Percentiles rank a stretch among this genome's conserved stretches.
These are phyloP conservation scores for Candida sp. DNA, from an alignment of 1,139 yeast species.

Conservation along the genomic window DNA sequence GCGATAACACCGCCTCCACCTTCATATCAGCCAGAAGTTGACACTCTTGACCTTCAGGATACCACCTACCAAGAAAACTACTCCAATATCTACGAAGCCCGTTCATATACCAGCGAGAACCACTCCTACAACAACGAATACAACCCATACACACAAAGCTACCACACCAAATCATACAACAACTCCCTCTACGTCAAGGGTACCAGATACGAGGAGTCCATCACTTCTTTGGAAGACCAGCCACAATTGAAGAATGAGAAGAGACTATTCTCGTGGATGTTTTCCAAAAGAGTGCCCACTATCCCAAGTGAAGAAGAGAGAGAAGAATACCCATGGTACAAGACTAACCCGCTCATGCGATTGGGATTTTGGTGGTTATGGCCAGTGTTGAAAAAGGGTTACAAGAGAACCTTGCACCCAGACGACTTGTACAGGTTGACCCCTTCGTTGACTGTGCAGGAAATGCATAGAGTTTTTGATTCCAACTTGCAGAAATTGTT, in stretches of 20 bases:
- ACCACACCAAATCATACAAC: not conserved
- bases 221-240: conserved; percentile 11
- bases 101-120: not conserved
- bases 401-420: conserved; percentile 45
- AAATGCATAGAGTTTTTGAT: conserved; percentile 39
- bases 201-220: not conserved
- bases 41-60: not conserved
- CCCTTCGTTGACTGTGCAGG: conserved; percentile 42
- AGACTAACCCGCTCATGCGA: conserved; percentile 26
- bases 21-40: not conserved
- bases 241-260: conserved; percentile 27
- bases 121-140: not conserved
- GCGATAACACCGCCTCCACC: not conserved
- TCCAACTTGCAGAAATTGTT: conserved; percentile 26
- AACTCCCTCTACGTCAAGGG: not conserved
- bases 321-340: conserved; percentile 40
- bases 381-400: conserved; percentile 45
- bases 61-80: not conserved
- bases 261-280: conserved; percentile 35
- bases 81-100: not conserved
- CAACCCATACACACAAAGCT: not conserved
- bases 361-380: conserved; percentile 45
- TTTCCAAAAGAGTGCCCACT: conserved; percentile 40
- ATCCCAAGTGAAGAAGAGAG: conserved; percentile 41
- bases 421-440: conserved; percentile 44